Conservation (phyloP, 2,329 filamentous ascomycete species). For the Stagonosporopsis tanaceti region DNA sequence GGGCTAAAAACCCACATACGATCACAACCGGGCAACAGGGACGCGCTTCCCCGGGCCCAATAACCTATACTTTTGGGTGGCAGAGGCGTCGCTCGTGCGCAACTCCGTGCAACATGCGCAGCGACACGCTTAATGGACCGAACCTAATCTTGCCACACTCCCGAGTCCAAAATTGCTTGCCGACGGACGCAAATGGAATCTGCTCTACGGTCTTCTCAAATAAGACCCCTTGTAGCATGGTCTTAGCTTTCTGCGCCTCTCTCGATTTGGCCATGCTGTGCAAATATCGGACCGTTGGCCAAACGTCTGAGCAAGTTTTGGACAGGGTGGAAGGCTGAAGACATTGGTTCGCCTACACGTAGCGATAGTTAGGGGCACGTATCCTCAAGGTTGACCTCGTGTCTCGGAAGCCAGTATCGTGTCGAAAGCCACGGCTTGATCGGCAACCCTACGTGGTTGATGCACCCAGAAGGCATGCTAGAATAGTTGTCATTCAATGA, state of each 20-base stretch:
- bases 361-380: not conserved
- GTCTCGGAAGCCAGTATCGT: not conserved
- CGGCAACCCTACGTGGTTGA: not conserved
- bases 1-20: not conserved
- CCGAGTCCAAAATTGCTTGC: slow-evolving; percentile 3
- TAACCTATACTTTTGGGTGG: not conserved
- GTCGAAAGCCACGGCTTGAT: not conserved
- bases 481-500: no score
- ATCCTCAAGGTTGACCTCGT: not conserved
- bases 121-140: not conserved
- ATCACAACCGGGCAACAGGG: slow-evolving; percentile 7
- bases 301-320: not conserved
- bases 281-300: not conserved
- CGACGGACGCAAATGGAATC: not conserved
- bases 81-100: slow-evolving; percentile 11
- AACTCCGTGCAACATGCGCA: not conserved
- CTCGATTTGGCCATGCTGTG: not conserved
- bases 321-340: not conserved
- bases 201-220: not conserved
- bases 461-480: not conserved
- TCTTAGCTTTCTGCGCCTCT: not conserved
- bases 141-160: not conserved
- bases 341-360: not conserved
- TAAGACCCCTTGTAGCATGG: no score
- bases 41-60: slow-evolving; percentile 5